Evolutionary conservation across 1,139 yeast genomes (phyloP), one percentile per base, ranked within the genome.

Genomic region (Yamadazyma triangularis): DNA sequence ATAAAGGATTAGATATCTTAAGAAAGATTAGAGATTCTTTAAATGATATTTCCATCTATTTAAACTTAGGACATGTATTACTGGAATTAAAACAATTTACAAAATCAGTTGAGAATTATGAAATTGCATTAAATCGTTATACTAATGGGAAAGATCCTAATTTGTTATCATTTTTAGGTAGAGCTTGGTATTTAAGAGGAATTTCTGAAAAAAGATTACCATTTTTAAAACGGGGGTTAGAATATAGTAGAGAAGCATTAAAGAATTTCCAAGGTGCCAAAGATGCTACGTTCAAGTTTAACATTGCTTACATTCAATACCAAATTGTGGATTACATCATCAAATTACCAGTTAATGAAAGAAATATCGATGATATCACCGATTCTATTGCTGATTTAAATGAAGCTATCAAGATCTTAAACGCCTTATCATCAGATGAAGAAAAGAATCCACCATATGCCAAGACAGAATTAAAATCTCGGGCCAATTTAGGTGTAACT

Each of bases 161-260:
- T 48, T 67, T 87, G 23, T 60, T 81, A 42, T 75, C 87, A 12
- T 70, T 85, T 44, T 70, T 91, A 38, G 96, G 95, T 23, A 75
- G 93, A 41, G 91, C 94, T 2, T 91, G 97, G 96, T 79, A 80
- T 42, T 73, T 81, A 15, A 75, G 96, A 50, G 98, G 91, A 7
- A 56, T 70, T 34, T 63, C 68, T 21, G 95, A 88, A 44, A 77
- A 76, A 53, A 81, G 73, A 33, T 53, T 82, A 30, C 72, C 64
- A 6, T 78, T 71, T 36, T 73, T 81, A 35, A 64, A 70, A 30
- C 77, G 70, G 34, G 76, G 95, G 0, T 64, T 87, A 33, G 77
- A 73, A 23, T 77, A 74, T 44, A 72, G 87, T 10, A 63, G 70
- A 43, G 62, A 66, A 41, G 88, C 96, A 0, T 61, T 75, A 29